A percentile compares a stretch with the other conserved stretches of the same genome.
Conservation (phyloP, 140 eudicot genomes). For the Eryngium alpinum region DNA sequence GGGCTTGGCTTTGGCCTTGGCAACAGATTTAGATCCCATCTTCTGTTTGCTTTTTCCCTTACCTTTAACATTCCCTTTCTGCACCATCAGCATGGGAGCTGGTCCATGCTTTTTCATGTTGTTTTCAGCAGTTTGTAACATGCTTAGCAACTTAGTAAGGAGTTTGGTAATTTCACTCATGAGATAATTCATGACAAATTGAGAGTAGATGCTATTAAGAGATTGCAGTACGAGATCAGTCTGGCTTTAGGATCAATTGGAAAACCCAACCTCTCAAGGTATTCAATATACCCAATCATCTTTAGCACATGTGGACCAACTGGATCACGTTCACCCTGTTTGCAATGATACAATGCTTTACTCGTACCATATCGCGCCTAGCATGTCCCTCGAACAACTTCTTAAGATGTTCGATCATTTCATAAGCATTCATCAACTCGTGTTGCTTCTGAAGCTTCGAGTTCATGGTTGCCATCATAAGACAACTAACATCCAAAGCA, state of each 20-base stretch:
- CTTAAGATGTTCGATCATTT: neutral
- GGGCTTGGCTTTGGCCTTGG: neutral
- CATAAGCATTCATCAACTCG: neutral
- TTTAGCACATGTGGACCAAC: neutral
- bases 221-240: neutral
- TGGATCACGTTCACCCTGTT: neutral
- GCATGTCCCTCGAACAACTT: neutral
- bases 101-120: neutral
- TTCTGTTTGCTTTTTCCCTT: neutral
- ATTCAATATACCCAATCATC: neutral
- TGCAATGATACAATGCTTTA: neutral
- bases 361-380: neutral
- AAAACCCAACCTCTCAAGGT: slow-evolving; percentile 4
- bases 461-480: neutral
- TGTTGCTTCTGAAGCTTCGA: neutral
- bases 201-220: neutral
- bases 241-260: neutral
- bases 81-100: neutral
- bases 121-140: neutral
- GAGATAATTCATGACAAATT: neutral
- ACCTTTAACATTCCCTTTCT: neutral
- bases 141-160: neutral
- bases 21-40: neutral
- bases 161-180: neutral
- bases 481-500: neutral